Conservation (phyloP, 768 basidiomycete genomes). For the Gymnopilus junonius region DNA sequence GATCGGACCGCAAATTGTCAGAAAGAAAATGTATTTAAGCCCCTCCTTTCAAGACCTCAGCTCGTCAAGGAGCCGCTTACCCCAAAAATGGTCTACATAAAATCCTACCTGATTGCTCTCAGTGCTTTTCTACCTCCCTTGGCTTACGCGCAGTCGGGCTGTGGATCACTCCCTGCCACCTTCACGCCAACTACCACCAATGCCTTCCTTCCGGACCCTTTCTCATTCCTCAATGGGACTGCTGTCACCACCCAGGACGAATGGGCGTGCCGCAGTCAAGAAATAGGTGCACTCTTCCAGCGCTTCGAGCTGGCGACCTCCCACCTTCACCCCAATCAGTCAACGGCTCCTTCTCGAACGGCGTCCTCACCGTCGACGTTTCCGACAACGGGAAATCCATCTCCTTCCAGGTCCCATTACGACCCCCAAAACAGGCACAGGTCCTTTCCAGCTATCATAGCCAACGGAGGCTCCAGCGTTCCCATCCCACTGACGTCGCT, state of each 20-base stretch:
- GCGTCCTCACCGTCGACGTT: slow-evolving; percentile 48
- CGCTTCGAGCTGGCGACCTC: slow-evolving; percentile 53
- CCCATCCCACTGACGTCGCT: slow-evolving; percentile 39
- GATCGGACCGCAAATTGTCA: background rate
- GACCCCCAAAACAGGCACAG: slow-evolving; percentile 42
- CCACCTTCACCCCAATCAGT: slow-evolving; percentile 46
- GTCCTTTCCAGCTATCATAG: slow-evolving; percentile 56
- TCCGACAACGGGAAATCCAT: slow-evolving; percentile 46
- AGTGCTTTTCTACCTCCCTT: background rate
- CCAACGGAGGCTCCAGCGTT: slow-evolving; percentile 45
- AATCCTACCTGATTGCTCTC: background rate
- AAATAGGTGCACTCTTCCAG: slow-evolving; percentile 52
- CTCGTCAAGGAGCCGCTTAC: no score
- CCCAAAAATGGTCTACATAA: background rate
- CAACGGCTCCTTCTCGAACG: slow-evolving; percentile 42
- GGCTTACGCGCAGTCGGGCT: slow-evolving; percentile 9
- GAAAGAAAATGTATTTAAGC: background rate
- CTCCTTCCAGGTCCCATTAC: slow-evolving; percentile 50
- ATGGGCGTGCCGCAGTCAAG: slow-evolving; percentile 52
- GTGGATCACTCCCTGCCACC: slow-evolving; percentile 28
- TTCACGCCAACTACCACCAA: slow-evolving; percentile 33
- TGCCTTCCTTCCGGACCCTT: slow-evolving; percentile 52
- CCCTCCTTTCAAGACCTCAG: no score
- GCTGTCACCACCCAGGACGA: slow-evolving; percentile 41
- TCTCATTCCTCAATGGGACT: slow-evolving; percentile 47